Percentiles rank a stretch among this genome's conserved stretches.
Conservation (phyloP, 2,329 filamentous ascomycete species). For the Ophiostoma populinum region DNA sequence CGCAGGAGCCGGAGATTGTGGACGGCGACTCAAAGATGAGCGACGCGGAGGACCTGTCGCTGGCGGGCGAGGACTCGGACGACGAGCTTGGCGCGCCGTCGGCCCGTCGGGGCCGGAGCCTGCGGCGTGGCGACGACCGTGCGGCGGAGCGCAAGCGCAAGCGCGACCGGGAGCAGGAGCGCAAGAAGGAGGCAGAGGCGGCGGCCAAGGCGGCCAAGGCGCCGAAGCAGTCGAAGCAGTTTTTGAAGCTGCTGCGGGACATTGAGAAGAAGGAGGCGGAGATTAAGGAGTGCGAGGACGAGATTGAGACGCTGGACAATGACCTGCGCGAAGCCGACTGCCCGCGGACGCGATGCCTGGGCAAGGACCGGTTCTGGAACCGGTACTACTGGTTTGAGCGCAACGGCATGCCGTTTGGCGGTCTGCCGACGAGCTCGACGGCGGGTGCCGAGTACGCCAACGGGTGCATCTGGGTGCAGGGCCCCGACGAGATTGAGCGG, state of each 20-base stretch:
- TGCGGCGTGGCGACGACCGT: conserved; percentile 48
- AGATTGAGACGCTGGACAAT: conserved; percentile 74
- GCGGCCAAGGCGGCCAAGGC: conserved; percentile 46
- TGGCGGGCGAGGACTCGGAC: conserved; percentile 38
- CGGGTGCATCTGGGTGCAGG: conserved; percentile 90
- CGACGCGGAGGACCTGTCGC: conserved; percentile 45
- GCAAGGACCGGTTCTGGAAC: conserved; percentile 95
- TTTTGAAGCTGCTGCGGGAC: conserved; percentile 70
- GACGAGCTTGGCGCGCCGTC: conserved; percentile 47
- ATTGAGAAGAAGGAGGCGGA: conserved; percentile 74
- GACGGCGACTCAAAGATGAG: conserved; percentile 44
- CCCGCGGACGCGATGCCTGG: conserved; percentile 72
- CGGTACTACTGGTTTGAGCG: conserved; percentile 98
- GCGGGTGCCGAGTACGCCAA: conserved; percentile 80
- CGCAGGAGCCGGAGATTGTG: conserved; percentile 28
- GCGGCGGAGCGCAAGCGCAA: conserved; percentile 64
- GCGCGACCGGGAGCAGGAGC: conserved; percentile 48
- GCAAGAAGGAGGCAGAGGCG: conserved; percentile 49
- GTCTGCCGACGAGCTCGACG: conserved; percentile 75
- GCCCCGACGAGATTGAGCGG: conserved; percentile 75
- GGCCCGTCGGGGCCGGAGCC: conserved; percentile 32
- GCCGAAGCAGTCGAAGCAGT: conserved; percentile 71
- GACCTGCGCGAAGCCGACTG: conserved; percentile 90
- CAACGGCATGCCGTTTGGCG: conserved; percentile 92
- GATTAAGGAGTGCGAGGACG: conserved; percentile 66